phyloP scores from a whole-genome alignment of 768 basidiomycete species.

The Suillus weaverae region DNA sequence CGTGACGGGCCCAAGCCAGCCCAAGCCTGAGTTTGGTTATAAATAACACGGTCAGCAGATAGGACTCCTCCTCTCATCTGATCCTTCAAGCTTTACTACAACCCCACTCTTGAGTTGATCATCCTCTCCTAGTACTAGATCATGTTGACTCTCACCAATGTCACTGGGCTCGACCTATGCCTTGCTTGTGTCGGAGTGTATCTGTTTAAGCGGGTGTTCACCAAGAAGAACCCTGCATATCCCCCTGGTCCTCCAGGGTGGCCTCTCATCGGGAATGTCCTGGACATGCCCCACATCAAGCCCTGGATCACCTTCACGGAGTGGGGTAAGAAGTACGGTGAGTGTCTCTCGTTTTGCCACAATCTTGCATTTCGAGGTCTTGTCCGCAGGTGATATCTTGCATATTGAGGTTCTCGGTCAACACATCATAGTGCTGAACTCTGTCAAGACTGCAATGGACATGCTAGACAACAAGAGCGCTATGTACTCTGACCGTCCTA shows the following conservation, averaged over 20 bases:
- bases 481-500: conserved; percentile 65
- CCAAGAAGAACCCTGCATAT: conserved; percentile 25
- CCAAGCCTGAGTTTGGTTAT: neutral
- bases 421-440: conserved; percentile 56
- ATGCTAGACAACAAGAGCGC: conserved; percentile 67
- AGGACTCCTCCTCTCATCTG: neutral
- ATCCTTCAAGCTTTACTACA: neutral
- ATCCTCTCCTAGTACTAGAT: neutral
- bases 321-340: conserved; percentile 49
- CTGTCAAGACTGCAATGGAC: conserved; percentile 47
- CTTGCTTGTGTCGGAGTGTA: conserved; percentile 31
- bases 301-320: conserved; percentile 46
- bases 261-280: conserved; percentile 48
- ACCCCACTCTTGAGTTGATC: neutral
- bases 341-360: neutral
- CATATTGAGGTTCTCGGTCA: conserved; percentile 62
- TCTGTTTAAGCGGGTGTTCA: conserved; percentile 22
- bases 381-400: conserved; percentile 53
- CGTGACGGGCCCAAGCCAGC: too few relatives aligned
- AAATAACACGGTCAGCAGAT: neutral
- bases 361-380: neutral
- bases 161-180: conserved; percentile 33
- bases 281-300: conserved; percentile 48
- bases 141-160: conserved; percentile 19
- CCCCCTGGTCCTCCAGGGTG: conserved; percentile 49